Evolutionary conservation across 2,329 filamentous ascomycete genomes (phyloP).

Genomic region (Periglandula ipomoeae): DNA sequence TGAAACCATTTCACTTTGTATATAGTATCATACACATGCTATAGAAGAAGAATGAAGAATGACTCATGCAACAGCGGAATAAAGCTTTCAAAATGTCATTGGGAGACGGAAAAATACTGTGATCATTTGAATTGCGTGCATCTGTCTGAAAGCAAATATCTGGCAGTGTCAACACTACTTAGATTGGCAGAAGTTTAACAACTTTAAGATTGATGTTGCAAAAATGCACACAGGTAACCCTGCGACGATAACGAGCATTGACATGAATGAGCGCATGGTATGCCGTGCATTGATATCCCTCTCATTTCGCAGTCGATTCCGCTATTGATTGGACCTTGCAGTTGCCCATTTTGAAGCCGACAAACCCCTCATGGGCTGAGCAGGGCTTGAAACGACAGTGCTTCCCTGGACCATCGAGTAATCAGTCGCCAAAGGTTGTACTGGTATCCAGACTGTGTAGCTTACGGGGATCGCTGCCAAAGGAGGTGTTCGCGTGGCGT

Average conservation of each 20-base stretch:
- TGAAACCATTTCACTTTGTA: neutral
- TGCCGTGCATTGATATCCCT: no score
- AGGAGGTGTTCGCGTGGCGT: neutral
- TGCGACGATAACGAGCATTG: no score
- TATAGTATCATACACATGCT: neutral
- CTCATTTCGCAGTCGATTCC: neutral
- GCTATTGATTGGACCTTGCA: neutral
- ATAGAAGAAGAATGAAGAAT: neutral
- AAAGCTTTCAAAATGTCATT: no score
- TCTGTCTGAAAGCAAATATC: no score
- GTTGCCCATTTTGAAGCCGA: conserved; percentile 4
- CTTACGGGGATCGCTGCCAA: neutral
- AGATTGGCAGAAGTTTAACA: no score
- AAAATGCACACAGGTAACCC: no score
- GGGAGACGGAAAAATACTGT: no score
- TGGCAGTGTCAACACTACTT: no score
- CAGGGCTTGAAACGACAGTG: neutral
- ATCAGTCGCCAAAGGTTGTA: neutral
- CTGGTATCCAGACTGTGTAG: conserved; percentile 3
- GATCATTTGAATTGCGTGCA: no score
- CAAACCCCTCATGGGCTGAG: conserved; percentile 3
- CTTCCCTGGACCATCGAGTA: neutral
- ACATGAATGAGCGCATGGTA: no score
- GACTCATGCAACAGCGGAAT: no score
- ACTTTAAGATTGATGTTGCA: no score